phyloP scores from a whole-genome alignment of 2,329 filamentous ascomycete species.

The Cladorrhinum sp. region DNA sequence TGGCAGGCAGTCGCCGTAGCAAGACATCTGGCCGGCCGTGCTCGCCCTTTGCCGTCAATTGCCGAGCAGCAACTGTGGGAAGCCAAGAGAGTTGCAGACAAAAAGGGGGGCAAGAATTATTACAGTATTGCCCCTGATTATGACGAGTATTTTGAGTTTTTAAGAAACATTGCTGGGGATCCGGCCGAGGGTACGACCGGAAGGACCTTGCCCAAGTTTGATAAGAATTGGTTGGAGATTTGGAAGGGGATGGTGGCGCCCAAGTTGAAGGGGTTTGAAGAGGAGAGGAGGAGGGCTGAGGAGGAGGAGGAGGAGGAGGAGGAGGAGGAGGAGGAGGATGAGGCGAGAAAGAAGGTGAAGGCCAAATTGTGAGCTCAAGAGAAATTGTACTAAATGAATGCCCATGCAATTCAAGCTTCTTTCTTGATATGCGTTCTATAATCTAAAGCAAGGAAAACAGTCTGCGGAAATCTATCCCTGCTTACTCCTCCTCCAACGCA shows the following conservation, averaged over 20 bases:
- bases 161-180: conserved; percentile 41
- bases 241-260: conserved; percentile 32
- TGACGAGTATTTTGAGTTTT: conserved; percentile 38
- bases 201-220: conserved; percentile 40
- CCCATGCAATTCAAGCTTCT: too few relatives aligned
- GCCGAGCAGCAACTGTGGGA: conserved; percentile 36
- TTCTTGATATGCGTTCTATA: too few relatives aligned
- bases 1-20: conserved; percentile 39
- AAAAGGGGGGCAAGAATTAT: conserved; percentile 34
- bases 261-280: conserved; percentile 32
- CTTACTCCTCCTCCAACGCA: not conserved
- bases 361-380: conserved; percentile 27
- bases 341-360: conserved; percentile 14
- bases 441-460: too few relatives aligned
- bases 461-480: too few relatives aligned
- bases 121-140: conserved; percentile 37
- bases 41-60: conserved; percentile 26
- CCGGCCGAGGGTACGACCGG: conserved; percentile 38
- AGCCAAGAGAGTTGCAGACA: conserved; percentile 28
- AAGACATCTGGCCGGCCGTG: conserved; percentile 34
- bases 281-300: conserved; percentile 30
- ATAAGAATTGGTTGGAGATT: conserved; percentile 37
- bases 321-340: too few relatives aligned
- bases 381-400: too few relatives aligned
- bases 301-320: conserved; percentile 15